Base-by-base conservation (phyloP, 257 asterid species). In the Ilex aquifolium region DNA sequence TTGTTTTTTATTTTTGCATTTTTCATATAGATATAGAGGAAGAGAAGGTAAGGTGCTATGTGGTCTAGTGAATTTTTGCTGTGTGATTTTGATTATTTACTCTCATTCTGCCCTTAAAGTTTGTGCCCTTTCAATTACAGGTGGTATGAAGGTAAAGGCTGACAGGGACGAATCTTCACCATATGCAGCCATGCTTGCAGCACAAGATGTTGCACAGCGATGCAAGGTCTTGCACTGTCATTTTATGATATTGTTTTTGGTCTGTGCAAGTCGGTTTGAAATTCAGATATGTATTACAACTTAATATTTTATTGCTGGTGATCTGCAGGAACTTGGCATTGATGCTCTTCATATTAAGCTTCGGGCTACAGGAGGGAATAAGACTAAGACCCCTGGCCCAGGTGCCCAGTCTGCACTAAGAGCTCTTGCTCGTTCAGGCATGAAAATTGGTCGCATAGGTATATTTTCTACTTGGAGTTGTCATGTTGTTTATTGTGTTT, bases 181-280 rank as follows among this genome's bases (percentile, higher is more conserved):
- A 4, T 90, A 90, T 71, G 97, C 95, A 2, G 97, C 97, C 74
- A 90, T 90, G 97, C 95, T 90, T 87, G 97, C 95, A 4, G 95
- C 97, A n/a, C 97, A 87, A 64, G 97, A 90, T 69, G 85, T 90
- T 57, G 71, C 97, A 13, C 83, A 74, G 61, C 79, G 97, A 80
- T 90, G 96, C 97, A 90, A 90, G 97, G 95, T 89, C 31, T 10
- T 6, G 12, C 3, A 29, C 21, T 66, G 16, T 46, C 7, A 32
- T 42, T 44, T 69, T 56, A 40, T 3, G 5, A 4, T 49, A 3
- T 49, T 49, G 4, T 49, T 49, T 49, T 49, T n/a, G 4, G 4
- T 49, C 5, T 49, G 10, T n/a, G 17, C 17, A 49, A 11, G 54
- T 0, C 4, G 14, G 14, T n/a, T 49, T 49, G 17, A 11, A 49